Evolutionary conservation across 345 rosid species (phyloP), one percentile per base, ranked within the genome.

Genomic region (Microthlaspi erraticum): DNA sequence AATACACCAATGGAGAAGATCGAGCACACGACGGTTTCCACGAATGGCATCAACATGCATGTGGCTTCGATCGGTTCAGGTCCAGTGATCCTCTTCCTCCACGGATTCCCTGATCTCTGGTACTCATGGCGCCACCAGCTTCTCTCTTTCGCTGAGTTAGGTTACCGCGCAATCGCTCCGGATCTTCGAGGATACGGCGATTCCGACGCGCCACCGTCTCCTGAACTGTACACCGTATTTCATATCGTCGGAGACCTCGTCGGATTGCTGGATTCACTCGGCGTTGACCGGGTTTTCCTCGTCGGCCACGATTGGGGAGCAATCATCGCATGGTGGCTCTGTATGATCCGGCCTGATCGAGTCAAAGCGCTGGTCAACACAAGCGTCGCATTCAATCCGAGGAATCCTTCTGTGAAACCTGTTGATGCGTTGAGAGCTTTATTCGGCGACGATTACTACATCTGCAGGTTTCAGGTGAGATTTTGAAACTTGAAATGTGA

Each of bases 261-360:
- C 11, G 87, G 87, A 12, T 73, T 84, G 2, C 64, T 87, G 10
- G 75, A 85, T 44, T 31, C 73, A 0, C 71, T 86, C 5, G 83
- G 71, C 2, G 56, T 83, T 11, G 88, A 80, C 6, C 71, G 13
- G 60, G 92, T 80, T 54, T 87, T 83, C 62, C 64, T 89, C 80
- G 93, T 86, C 8, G 96, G 93, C 0, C 96, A 89, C 52, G 93
- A 89, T 53, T 89, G 96, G 96, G 93, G 96, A 16, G 91, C 96
- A 0, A 6, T 72, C 0, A 53, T 87, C 0, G 89, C 93, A n/a
- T 87, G 96, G 96, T 48, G 75, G 68, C 43, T 89, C 11, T 82
- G 86, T 72, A 48, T 82, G 79, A 71, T 89, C 2, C 56, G 93
- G 33, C 93, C 96, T 41, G 96, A 87, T 34, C 82, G 88, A 60